Conservation (phyloP, 2,329 filamentous ascomycete genomes). For the Sclerotinia sclerotiorum region DNA sequence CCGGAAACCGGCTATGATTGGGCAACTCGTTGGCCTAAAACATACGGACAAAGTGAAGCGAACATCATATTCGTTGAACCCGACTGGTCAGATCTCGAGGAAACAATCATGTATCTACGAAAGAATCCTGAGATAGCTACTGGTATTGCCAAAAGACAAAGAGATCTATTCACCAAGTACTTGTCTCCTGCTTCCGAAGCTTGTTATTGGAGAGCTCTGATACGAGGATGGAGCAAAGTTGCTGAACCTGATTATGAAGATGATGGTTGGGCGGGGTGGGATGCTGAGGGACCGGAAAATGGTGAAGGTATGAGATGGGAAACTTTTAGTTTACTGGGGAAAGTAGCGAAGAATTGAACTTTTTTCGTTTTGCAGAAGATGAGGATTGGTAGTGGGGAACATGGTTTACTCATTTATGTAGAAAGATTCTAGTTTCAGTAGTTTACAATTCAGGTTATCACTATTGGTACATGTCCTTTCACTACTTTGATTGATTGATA, state of each 20-base stretch:
- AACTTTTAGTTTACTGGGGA: conserved; percentile 33
- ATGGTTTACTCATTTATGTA: neutral
- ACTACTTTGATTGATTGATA: neutral
- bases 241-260: conserved; percentile 42
- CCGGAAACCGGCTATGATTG: conserved; percentile 21
- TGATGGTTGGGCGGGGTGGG: conserved; percentile 40
- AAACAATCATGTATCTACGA: conserved; percentile 49
- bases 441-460: neutral
- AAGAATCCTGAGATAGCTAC: conserved; percentile 46
- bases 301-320: conserved; percentile 39
- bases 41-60: conserved; percentile 43
- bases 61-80: conserved; percentile 53
- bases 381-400: no score
- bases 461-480: neutral
- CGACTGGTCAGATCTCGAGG: conserved; percentile 53
- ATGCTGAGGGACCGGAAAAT: conserved; percentile 37
- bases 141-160: conserved; percentile 50
- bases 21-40: conserved; percentile 44
- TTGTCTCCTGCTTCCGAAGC: conserved; percentile 51
- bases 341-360: conserved; percentile 15
- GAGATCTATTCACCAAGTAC: conserved; percentile 48
- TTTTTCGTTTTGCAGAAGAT: neutral
- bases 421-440: neutral
- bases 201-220: conserved; percentile 54
- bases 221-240: conserved; percentile 50